Evolutionary conservation across 371 early-diverging fungal genomes (phyloP), one percentile per base, ranked within the genome.

Genomic region (Mortierella sp.): DNA sequence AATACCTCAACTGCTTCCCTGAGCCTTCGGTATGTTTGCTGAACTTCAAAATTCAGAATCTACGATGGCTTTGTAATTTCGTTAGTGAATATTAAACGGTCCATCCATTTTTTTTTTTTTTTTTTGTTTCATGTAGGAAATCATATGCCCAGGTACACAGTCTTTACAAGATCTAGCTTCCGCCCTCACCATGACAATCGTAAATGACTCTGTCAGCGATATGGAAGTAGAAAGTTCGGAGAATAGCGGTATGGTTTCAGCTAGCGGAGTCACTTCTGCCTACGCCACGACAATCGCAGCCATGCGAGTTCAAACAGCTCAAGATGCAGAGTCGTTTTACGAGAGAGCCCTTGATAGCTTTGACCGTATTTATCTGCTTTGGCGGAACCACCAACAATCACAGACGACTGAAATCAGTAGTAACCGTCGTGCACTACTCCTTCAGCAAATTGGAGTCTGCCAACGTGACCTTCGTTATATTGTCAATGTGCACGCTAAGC

Each of bases 1-100:
- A 90, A 76, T 95, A 91, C 66, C 89, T 92, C 20, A 84, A 87
- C 45, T 91, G 92, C 54, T 84, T 93, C 60, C 92, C 92, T 3
- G 90, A 91, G 61, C 80, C 90, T 60, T 66, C 84, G 59, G 90
- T 90, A 84, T 51, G 70, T 60, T 35, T 32, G 22, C 11, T 28
- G 30, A 26, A 0, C 20, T 9, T 40, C 18, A 9, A 40, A 30
- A 51, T 20, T 49, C 8, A 14, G 26, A 60, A 6, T 24, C 6
- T n/a, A 8, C 35, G 35, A 35, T 35, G 35, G 3, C 35, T 8
- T 35, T 35, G 35, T 6, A 5, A 35, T 35, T 35, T 35, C 6
- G 35, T 35, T 35, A 35, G 35, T 35, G 35, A 6, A 4, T 35
- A 35, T 6, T 35, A 35, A 35, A n/a, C n/a, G n/a, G 16, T 28